Base-by-base conservation (phyloP, 441 rosid genomes). In the Gossypium lobatum region DNA sequence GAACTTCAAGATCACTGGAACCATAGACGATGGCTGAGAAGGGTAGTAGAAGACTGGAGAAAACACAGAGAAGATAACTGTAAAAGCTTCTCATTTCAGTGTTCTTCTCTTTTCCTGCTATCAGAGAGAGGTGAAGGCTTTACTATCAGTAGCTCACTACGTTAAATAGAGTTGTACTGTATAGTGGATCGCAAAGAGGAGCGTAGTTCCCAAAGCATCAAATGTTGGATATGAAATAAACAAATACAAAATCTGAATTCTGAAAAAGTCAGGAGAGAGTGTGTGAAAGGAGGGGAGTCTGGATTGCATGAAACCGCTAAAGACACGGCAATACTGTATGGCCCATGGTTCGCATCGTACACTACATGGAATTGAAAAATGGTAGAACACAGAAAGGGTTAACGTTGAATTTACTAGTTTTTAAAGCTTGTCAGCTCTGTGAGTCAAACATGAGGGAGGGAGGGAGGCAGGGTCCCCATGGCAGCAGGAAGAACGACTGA, bases 1-100 rank as follows among this genome's bases (percentile, higher is more conserved):
- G 89, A 45, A 81, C 81, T 28, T 89, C 86, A 70, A 85, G 77
- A 75, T 92, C 97, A 74, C 66, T 69, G 81, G 77, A 64, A 1
- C 83, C 82, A 7, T 23, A 45, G 71, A 76, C 78, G 67, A 81
- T 81, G 72, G 74, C 39, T 25, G 74, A 39, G 55, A 48, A 67
- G 1, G 66, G 64, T 10, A 80, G 64, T 10, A 80, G 64, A 8
- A 74, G 20, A 70, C 81, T 39, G 6, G 71, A 63, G 61, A 59
- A 37, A 72, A 71, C 5, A 77, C 37, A 58, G 23, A 76, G 74
- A 70, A 80, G 76, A 61, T 58, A 64, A 52, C 68, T 46, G 25
- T 70, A 72, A 65, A 75, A 57, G 73, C 70, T 70, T 78, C 78
- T 77, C 89, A 87, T 85, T 53, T 68, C 75, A 66, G 34, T 72